Base-by-base conservation (phyloP, 345 rosid species). In the Barbarea vulgaris region DNA sequence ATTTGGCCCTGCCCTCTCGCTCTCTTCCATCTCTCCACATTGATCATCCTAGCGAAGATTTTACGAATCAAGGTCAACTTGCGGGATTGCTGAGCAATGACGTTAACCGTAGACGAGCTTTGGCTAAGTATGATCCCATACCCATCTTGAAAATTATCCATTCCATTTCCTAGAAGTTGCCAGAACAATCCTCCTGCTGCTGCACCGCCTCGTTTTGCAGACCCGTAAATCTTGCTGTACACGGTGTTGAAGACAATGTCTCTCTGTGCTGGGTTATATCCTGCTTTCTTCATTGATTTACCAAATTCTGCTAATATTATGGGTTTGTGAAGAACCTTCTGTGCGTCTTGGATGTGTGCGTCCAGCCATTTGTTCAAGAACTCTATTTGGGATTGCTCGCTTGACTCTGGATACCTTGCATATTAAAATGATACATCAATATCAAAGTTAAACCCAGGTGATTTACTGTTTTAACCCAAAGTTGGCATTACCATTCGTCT, bases 171-270 rank as follows among this genome's bases (percentile, higher is more conserved):
- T 3, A 89, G 67, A 18, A 92, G 96, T 51, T 95, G 99, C 99
- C 99, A 95, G 75, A 94, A 92, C 84, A 90, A 83, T 84, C 97
- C 90, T 5, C 96, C 97, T 0, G 92, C 92, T 1, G 91, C 97
- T 10, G 96, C 96, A 8, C 97, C 97, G 19, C 97, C 93, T 63
- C 79, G 60, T 71, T 86, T 87, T 0, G 97, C 97, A 3, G 98
- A 94, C 4, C 81, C 77, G 72, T 85, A 90, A 18, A 95, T 89
- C 69, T 89, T 86, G 69, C 77, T 50, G 82, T 90, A 92, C 68
- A 92, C 89, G 1, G 85, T 84, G 64, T 80, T 87, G 79, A 86
- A 95, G 57, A 89, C 67, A 48, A 63, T 65, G 80, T 91, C 97
- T 70, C 97, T 88, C 73, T 87, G 85, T 41, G 76, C 70, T 3